Percentiles rank a stretch among this genome's conserved stretches.
phyloP scores from a whole-genome alignment of 2,329 filamentous ascomycete genomes.

The Cladosporium velox region DNA sequence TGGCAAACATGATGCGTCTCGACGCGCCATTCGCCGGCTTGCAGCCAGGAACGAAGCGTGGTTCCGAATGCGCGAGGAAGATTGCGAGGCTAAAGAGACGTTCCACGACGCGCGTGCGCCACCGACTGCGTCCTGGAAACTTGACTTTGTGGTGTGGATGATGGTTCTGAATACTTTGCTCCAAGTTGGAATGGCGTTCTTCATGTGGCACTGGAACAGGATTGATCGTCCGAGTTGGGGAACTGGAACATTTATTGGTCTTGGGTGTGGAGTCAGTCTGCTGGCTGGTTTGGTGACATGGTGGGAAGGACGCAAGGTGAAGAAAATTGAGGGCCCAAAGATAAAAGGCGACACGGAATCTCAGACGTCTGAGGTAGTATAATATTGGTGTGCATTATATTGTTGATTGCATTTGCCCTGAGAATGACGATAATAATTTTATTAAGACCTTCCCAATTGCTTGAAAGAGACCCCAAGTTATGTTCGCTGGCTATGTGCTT shows the following conservation, averaged over 20 bases:
- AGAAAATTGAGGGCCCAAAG: slow-evolving; percentile 21
- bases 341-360: neutral
- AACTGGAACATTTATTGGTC: slow-evolving; percentile 20
- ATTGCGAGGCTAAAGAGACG: slow-evolving; percentile 7
- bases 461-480: neutral
- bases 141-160: slow-evolving; percentile 74
- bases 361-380: neutral
- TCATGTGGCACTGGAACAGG: slow-evolving; percentile 65
- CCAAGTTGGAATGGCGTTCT: slow-evolving; percentile 67
- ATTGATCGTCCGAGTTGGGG: slow-evolving; percentile 22
- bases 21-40: slow-evolving; percentile 42
- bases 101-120: slow-evolving; percentile 62
- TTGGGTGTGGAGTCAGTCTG: slow-evolving; percentile 20
- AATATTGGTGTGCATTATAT: neutral
- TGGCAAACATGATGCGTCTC: slow-evolving; percentile 49
- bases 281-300: slow-evolving; percentile 20
- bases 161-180: slow-evolving; percentile 75
- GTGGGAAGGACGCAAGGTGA: slow-evolving; percentile 22
- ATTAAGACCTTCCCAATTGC: neutral
- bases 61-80: slow-evolving; percentile 45
- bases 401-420: neutral
- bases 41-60: slow-evolving; percentile 18
- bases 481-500: neutral
- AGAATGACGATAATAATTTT: neutral
- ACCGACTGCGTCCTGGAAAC: slow-evolving; percentile 67